Conservation (phyloP, 345 rosid genomes). For the Pugionium cornutum region DNA sequence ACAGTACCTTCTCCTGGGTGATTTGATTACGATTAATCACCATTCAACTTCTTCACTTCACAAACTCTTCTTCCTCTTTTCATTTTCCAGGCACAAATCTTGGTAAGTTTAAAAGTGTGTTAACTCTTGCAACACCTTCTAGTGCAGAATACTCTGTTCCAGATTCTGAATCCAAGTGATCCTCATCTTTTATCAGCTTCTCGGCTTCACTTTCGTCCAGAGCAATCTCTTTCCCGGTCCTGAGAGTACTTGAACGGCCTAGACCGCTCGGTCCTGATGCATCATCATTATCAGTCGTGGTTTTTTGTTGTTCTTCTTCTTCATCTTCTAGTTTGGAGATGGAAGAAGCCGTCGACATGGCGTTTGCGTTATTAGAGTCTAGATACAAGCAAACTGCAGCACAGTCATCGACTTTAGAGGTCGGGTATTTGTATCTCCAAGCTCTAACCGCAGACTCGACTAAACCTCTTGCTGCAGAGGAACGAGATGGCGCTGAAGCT, state of each 20-base stretch:
- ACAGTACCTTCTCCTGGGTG: conserved; percentile 32
- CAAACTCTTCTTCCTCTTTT: conserved; percentile 34
- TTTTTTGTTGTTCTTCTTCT: conserved; percentile 42
- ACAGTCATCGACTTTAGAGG: conserved; percentile 94
- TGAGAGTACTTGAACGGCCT: conserved; percentile 46
- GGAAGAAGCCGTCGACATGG: conserved; percentile 49
- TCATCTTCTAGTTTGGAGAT: conserved; percentile 42
- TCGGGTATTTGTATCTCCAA: conserved; percentile 91
- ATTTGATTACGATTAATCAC: conserved; percentile 28
- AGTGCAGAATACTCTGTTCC: conserved; percentile 85
- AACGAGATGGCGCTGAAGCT: conserved; percentile 67
- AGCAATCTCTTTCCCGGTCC: conserved; percentile 44
- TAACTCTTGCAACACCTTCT: conserved; percentile 91
- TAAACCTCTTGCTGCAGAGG: conserved; percentile 75
- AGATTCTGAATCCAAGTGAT: conserved; percentile 45
- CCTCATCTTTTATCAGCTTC: conserved; percentile 39
- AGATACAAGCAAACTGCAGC: conserved; percentile 96
- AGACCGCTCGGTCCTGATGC: conserved; percentile 38
- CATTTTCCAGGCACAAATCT: conserved; percentile 70
- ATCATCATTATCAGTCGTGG: conserved; percentile 36
- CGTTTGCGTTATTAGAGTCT: conserved; percentile 42
- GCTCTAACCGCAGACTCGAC: conserved; percentile 86
- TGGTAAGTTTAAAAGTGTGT: conserved; percentile 79
- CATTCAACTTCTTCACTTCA: conserved; percentile 25
- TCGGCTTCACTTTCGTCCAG: conserved; percentile 50